Evolutionary conservation across 768 basidiomycete genomes (phyloP), one percentile per base, ranked within the genome.

Genomic region (Floccularia luteovirens): DNA sequence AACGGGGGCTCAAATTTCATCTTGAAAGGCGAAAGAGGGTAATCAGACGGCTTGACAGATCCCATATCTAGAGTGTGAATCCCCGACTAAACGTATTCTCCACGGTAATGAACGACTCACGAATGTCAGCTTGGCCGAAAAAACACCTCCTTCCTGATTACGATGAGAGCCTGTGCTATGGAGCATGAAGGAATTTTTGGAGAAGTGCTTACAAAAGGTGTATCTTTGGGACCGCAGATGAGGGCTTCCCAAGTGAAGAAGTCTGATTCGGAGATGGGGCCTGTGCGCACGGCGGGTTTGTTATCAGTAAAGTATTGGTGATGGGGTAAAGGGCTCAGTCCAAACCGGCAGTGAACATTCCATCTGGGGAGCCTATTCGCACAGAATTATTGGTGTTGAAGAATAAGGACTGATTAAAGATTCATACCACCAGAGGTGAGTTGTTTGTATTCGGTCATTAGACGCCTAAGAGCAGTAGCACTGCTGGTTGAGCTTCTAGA

Each of bases 1-100:
- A 99, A 60, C 2, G 94, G 93, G 2, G 96, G 96, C 32, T 97
- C 92, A 53, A 99, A 99, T 55, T 77, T 90, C 96, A 99, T 98
- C 68, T 92, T 97, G 81, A 98, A 98, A 14, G 96, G 96, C 38
- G 90, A 94, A 53, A 99, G 67, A 23, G 96, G 96, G 63, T 99
- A 99, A 56, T 99, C 96, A 27, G 73, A 57, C 0, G 92, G 92
- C 90, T 91, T 27, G 24, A 36, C 32, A 36, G 44, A 36, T n/a
- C n/a, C n/a, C n/a, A n/a, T n/a, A n/a, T n/a, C n/a, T n/a, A n/a
- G n/a, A n/a, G n/a, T n/a, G n/a, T n/a, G n/a, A n/a, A n/a, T n/a
- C n/a, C n/a, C n/a, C n/a, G n/a, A n/a, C n/a, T n/a, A n/a, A n/a
- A n/a, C n/a, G n/a, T n/a, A n/a, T n/a, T n/a, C n/a, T n/a, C n/a